Base-by-base conservation (phyloP, 2,329 filamentous ascomycete genomes). In the Thielaviopsis musarum region DNA sequence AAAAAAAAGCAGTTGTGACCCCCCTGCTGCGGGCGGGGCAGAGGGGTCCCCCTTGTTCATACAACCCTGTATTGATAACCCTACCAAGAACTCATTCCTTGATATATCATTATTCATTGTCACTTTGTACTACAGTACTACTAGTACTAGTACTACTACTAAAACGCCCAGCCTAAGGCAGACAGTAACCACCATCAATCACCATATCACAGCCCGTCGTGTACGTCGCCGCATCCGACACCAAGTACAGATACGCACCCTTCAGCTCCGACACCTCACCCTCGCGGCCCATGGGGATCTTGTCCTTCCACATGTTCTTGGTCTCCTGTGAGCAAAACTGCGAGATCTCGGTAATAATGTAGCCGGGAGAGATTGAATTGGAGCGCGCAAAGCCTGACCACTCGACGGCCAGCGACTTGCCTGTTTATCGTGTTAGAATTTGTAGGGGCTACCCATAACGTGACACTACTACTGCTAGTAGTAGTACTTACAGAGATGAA, bases 151-250 rank as follows among this genome's bases (percentile, higher is more conserved):
- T 26, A 28, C 15, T 63, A 68, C 30, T 17, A 6, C 4, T 2
- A 48, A 17, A 41, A 34, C 30, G 10, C 30, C 30, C 30, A 34
- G 5, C 10, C 49, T 70, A 82, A 56, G 76, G 75, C 56, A 75
- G 69, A 66, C 74, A 77, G 70, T 89, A 89, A 59, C 86, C 86
- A 62, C 87, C 87, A 69, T 93, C 88, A 54, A 91, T 79, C 63
- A 87, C 72, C 61, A 93, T 75, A 69, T 90, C 84, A 10, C 79
- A 75, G 0, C 82, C 88, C 9, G 88, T 94, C 19, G 85, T 89
- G 72, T 89, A 94, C 58, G 82, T 87, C n/a, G 84, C 81, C 3
- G 88, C 88, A 70, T 94, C 88, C 15, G 84, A 88, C 19, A 87
- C 85, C 60, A 94, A 75, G 71, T 90, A 93, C 54, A 94, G 72